Conservation (phyloP, 371 early-diverging fungal genomes). For the Mortierella sp. region DNA sequence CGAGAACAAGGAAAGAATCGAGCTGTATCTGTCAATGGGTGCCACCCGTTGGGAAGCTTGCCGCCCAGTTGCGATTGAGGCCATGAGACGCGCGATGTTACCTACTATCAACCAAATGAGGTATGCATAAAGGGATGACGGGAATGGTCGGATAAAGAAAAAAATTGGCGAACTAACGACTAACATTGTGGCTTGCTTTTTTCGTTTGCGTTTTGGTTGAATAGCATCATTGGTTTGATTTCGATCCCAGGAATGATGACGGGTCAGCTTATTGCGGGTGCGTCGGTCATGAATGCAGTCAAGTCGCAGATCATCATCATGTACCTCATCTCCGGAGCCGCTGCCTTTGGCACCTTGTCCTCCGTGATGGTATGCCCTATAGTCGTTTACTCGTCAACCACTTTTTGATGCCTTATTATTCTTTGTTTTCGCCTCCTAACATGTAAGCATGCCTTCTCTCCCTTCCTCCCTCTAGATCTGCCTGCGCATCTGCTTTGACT, state of each 20-base stretch:
- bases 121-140: no score
- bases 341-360: slow-evolving; percentile 73
- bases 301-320: slow-evolving; percentile 86
- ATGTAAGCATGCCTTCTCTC: background rate
- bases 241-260: slow-evolving; percentile 95
- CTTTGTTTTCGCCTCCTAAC: background rate
- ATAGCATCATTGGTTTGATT: slow-evolving; percentile 85
- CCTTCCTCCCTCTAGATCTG: slow-evolving; percentile 59
- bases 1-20: slow-evolving; percentile 79
- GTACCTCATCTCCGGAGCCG: slow-evolving; percentile 84
- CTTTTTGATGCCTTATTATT: background rate
- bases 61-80: slow-evolving; percentile 76
- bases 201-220: background rate
- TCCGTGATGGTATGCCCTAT: slow-evolving; percentile 67
- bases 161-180: background rate
- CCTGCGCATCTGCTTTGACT: slow-evolving; percentile 72
- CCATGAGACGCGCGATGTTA: slow-evolving; percentile 82
- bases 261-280: slow-evolving; percentile 90
- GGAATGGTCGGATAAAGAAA: no score
- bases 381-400: background rate
- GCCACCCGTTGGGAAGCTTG: slow-evolving; percentile 91
- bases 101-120: slow-evolving; percentile 89
- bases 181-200: background rate
- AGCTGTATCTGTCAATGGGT: slow-evolving; percentile 83
- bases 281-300: slow-evolving; percentile 81